A percentile compares a stretch with the other conserved stretches of the same genome.
These are phyloP conservation scores for Batkoa obscura DNA, from an alignment of 371 early-diverging fungal genomes.

Conservation along the genomic window DNA sequence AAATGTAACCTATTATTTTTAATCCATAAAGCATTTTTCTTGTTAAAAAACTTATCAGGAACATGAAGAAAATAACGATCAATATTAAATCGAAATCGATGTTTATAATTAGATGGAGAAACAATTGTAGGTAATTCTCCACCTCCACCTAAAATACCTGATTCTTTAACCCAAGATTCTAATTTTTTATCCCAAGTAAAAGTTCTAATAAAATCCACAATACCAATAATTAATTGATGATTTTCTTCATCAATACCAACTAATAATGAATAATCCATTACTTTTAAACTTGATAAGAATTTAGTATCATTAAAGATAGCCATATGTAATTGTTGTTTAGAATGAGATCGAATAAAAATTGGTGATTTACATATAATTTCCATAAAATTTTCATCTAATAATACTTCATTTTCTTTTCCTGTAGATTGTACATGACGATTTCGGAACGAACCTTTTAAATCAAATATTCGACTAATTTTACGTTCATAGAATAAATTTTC, in stretches of 20 bases:
- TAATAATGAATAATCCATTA: slow-evolving; percentile 90
- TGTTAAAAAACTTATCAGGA: slow-evolving; percentile 39
- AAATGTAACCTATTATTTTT: no score
- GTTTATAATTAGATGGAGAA: slow-evolving; percentile 79
- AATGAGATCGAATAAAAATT: slow-evolving; percentile 67
- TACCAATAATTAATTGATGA: slow-evolving; percentile 73
- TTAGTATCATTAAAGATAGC: slow-evolving; percentile 78
- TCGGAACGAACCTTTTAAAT: slow-evolving; percentile 85
- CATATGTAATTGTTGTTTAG: slow-evolving; percentile 55
- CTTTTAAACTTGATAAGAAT: slow-evolving; percentile 65
- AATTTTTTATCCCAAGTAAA: slow-evolving; percentile 94
- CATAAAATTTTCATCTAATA: slow-evolving; percentile 81
- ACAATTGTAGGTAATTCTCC: slow-evolving; percentile 84
- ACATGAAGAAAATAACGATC: slow-evolving; percentile 63
- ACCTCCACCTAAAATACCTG: slow-evolving; percentile 64
- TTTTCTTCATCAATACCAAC: slow-evolving; percentile 72
- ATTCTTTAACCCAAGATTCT: slow-evolving; percentile 88
- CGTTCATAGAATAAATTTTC: slow-evolving; percentile 84
- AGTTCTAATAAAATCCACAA: slow-evolving; percentile 90
- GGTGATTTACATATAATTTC: slow-evolving; percentile 48
- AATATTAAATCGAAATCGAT: slow-evolving; percentile 83
- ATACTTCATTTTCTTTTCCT: slow-evolving; percentile 62
- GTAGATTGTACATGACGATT: slow-evolving; percentile 81
- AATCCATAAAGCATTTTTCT: no score
- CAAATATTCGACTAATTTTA: slow-evolving; percentile 56